Base-by-base conservation (phyloP, 2,329 filamentous ascomycete genomes). In the Pseudocercospora fuligena region DNA sequence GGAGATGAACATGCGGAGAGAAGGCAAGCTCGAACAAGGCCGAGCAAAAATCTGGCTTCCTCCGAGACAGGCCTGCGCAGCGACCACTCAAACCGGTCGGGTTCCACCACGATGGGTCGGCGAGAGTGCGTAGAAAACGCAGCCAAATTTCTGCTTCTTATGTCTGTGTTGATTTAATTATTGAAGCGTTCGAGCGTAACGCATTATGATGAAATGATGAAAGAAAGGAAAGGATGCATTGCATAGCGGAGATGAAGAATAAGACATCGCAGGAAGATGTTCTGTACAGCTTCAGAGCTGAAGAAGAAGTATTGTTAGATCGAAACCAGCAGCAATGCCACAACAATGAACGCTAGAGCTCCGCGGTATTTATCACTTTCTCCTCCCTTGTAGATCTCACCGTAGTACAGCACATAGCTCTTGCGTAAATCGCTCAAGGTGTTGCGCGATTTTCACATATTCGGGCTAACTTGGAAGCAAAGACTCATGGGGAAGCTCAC, bases 1-100 rank as follows among this genome's bases (percentile, higher is more conserved):
- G 57, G 88, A 90, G 77, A 89, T 89, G 87, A 89, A 89, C 75
- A 90, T 90, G 88, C 83, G 87, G 43, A 83, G 87, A 51, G 82
- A 81, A 67, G 88, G 88, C 63, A 90, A 90, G 78, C 79, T 90
- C 53, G 86, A 87, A 67, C 81, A 84, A 16, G 86, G 87, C 21
- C 81, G 83, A 69, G 88, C 88, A 27, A 83, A 82, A 64, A 82
- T 89, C 66, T 89, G 86, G 86, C 77, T 89, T 53, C 87, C 88
- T 43, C 87, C 88, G 53, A 82, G 88, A 67, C 80, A 82, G 69
- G 74, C 71, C 31, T 68, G 66, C 60, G 59, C 56, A 23, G 40
- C 64, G 33, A 66, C 29, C 60, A 68, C 75, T 27, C 72, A 49
- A 29, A 64, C 36, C 51, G 61, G 36, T 25, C 61, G 57, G 25